Percentiles rank a stretch among this genome's conserved stretches.
Conservation (phyloP, 768 basidiomycete genomes). For the Suillus plorans region DNA sequence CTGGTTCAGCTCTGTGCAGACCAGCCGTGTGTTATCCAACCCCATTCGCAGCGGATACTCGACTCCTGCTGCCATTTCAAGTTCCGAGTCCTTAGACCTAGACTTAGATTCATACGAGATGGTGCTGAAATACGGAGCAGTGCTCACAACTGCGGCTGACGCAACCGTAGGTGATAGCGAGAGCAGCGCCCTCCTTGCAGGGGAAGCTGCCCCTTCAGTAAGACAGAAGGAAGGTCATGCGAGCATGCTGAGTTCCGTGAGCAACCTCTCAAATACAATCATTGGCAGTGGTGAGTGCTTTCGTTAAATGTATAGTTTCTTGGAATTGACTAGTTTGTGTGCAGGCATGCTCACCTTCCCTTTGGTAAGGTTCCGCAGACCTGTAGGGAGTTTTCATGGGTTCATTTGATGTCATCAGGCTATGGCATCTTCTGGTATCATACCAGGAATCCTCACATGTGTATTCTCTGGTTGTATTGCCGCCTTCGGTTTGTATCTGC, state of each 20-base stretch:
- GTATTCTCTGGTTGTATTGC: conserved; percentile 74
- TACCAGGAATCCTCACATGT: conserved; percentile 90
- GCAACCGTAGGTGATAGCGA: conserved; percentile 39
- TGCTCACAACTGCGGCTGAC: conserved; percentile 33
- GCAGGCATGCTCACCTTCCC: conserved; percentile 89
- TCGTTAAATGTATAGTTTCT: background rate
- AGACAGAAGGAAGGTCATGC: conserved; percentile 63
- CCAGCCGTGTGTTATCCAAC: background rate
- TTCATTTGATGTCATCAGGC: conserved; percentile 47
- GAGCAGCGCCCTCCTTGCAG: conserved; percentile 58
- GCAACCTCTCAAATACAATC: conserved; percentile 87
- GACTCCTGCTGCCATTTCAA: too few species aligned
- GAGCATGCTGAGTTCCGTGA: conserved; percentile 63
- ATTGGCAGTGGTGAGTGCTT: conserved; percentile 76
- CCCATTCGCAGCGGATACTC: background rate
- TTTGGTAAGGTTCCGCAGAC: conserved; percentile 46
- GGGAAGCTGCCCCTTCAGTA: conserved; percentile 19
- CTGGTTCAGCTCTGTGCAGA: background rate
- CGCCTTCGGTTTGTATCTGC: conserved; percentile 85
- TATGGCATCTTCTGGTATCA: conserved; percentile 84
- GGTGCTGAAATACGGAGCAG: conserved; percentile 69
- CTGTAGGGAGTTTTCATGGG: background rate
- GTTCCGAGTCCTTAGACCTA: background rate
- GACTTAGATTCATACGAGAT: conserved; percentile 49
- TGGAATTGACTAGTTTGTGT: conserved; percentile 4